A percentile compares a stretch with the other conserved stretches of the same genome.
These are phyloP conservation scores for Fraxinus sp. DNA, from an alignment of 305 asterid genomes.

Conservation along the genomic window DNA sequence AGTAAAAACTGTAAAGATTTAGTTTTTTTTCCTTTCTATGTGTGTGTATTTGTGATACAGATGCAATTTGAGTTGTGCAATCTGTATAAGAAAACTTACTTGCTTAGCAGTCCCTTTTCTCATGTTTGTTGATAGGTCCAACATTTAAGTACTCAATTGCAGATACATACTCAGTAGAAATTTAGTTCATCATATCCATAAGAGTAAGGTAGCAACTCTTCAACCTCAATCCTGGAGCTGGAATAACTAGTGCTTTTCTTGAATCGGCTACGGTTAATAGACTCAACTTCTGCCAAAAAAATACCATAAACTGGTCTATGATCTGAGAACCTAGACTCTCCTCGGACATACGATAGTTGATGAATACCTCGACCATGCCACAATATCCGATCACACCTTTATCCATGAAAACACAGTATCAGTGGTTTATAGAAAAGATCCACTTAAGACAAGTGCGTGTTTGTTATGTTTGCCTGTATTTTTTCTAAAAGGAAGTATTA, in stretches of 20 bases:
- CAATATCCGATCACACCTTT: conserved; percentile 96
- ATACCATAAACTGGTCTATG: conserved; percentile 84
- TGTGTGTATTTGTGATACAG: not conserved
- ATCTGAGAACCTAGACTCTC: conserved; percentile 93
- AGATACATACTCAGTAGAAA: conserved; percentile 36
- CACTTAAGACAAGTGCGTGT: not conserved
- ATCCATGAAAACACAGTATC: conserved; percentile 16
- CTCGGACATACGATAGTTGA: conserved; percentile 91
- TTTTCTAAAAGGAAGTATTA: conserved; percentile 22
- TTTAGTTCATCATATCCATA: conserved; percentile 40
- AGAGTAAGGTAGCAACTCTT: conserved; percentile 72
- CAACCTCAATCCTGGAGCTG: conserved; percentile 81
- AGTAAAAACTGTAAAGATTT: not conserved
- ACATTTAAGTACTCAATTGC: conserved; percentile 15
- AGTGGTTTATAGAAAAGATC: not conserved
- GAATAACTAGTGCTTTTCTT: conserved; percentile 69
- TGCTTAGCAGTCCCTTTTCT: conserved; percentile 6
- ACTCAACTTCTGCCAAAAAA: conserved; percentile 89
- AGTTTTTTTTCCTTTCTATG: not conserved
- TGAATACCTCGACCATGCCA: conserved; percentile 89
- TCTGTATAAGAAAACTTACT: not conserved
- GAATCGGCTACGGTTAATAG: conserved; percentile 51
- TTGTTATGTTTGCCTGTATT: not conserved
- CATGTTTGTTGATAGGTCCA: not conserved
- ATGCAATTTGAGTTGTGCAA: not conserved